Conservation (phyloP, 129 eudicot genomes). For the Mikania micrantha region DNA sequence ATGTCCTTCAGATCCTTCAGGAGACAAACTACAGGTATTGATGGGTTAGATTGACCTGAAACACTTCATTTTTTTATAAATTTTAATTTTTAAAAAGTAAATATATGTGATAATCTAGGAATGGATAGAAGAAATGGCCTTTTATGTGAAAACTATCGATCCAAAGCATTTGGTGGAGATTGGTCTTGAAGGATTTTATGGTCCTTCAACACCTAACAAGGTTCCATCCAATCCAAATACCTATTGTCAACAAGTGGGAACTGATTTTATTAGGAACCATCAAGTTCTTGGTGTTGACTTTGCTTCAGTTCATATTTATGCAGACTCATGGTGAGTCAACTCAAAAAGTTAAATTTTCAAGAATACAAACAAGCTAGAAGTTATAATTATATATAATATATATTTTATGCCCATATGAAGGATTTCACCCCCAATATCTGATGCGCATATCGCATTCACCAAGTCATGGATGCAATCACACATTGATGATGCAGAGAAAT, state of each 20-base stretch:
- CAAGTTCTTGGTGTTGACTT: conserved; percentile 90
- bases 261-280: conserved; percentile 91
- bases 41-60: neutral
- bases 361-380: neutral
- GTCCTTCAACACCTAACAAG: conserved; percentile 75
- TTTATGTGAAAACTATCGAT: conserved; percentile 77
- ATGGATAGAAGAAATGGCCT: conserved; percentile 98
- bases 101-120: conserved; percentile 31
- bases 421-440: conserved; percentile 62
- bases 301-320: conserved; percentile 89
- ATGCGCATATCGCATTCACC: conserved; percentile 52
- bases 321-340: conserved; percentile 72
- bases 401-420: conserved; percentile 32
- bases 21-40: conserved; percentile 70
- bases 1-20: conserved; percentile 77
- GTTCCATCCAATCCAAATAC: conserved; percentile 72
- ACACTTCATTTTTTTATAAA: neutral
- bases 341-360: neutral
- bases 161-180: conserved; percentile 92
- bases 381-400: neutral
- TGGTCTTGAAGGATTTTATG: conserved; percentile 91
- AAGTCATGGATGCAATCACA: conserved; percentile 90
- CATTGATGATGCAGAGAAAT: conserved; percentile 88
- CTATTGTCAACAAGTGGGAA: conserved; percentile 79
- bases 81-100: neutral